Evolutionary conservation across 805 yeast species (phyloP).

Genomic region (Teunomyces barrocoloradensis): DNA sequence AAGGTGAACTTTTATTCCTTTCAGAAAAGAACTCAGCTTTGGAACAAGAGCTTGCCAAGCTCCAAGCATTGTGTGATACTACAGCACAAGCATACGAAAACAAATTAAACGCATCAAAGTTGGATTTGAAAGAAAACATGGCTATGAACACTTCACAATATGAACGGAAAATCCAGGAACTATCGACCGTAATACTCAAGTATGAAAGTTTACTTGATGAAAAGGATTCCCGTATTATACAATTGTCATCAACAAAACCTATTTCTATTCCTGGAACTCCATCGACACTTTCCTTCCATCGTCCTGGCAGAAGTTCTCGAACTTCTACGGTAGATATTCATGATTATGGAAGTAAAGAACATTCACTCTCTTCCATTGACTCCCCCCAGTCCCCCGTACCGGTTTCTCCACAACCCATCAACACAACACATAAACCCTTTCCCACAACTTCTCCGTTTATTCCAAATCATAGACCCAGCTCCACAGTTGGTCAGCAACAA

Average conservation of each 20-base stretch:
- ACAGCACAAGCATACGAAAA: constrained; percentile 19
- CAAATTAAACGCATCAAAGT: constrained; percentile 20
- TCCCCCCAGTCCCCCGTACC: constrained; percentile 5
- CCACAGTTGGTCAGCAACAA: not conserved
- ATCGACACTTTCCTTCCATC: not conserved
- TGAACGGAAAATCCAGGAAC: constrained; percentile 36
- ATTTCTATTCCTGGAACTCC: constrained; percentile 31
- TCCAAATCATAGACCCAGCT: not conserved
- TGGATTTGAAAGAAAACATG: constrained; percentile 27
- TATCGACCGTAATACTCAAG: constrained; percentile 24
- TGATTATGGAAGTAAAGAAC: not conserved
- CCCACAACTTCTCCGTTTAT: not conserved
- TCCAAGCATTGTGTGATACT: constrained; percentile 13
- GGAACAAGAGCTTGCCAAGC: constrained; percentile 15
- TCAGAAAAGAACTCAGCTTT: constrained; percentile 20
- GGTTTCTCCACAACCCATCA: constrained; percentile 1
- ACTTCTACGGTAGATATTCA: not conserved
- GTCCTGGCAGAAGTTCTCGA: constrained; percentile 1
- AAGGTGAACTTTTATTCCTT: constrained; percentile 16
- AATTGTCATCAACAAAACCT: constrained; percentile 36
- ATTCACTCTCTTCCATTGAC: constrained; percentile 12
- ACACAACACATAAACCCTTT: not conserved
- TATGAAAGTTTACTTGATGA: constrained; percentile 38
- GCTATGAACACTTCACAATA: constrained; percentile 22
- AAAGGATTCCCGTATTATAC: constrained; percentile 32